These are phyloP conservation scores for Phaeotremella fagi DNA, from an alignment of 768 basidiomycete species.

Conservation along the genomic window DNA sequence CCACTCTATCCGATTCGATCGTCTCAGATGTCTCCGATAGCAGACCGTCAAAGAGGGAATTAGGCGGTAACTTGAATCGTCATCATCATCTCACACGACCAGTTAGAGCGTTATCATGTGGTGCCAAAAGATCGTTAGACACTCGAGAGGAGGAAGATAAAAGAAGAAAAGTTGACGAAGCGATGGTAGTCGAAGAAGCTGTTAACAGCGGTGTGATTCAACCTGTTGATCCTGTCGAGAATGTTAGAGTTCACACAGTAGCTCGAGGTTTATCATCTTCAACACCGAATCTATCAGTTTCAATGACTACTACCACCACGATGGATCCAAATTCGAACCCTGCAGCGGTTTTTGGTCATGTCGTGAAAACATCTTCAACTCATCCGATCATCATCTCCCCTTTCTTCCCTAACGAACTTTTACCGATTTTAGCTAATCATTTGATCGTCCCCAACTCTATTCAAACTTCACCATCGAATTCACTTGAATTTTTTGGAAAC, in stretches of 20 bases:
- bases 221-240: conserved; percentile 5
- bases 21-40: not conserved
- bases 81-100: conserved; percentile 15
- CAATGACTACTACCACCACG: no score
- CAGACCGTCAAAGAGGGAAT: no score
- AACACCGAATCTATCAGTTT: conserved; percentile 13
- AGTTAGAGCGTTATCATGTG: conserved; percentile 33
- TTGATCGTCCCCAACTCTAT: no score
- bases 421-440: conserved; percentile 52
- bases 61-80: no score
- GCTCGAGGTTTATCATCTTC: conserved; percentile 13
- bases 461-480: conserved; percentile 14
- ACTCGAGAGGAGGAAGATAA: conserved; percentile 23
- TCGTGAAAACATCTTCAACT: conserved; percentile 64
- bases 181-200: conserved; percentile 41
- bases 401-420: conserved; percentile 60
- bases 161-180: conserved; percentile 34
- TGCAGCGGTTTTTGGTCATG: conserved; percentile 33
- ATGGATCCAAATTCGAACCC: not conserved
- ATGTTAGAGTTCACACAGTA: not conserved
- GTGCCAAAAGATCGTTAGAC: conserved; percentile 28
- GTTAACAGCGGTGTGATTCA: conserved; percentile 31
- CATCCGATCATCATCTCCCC: conserved; percentile 79
- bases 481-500: conserved; percentile 7
- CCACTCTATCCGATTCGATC: not conserved